A percentile compares a stretch with the other conserved stretches of the same genome.
Conservation (phyloP, 1,284 basidiomycete genomes). For the Neolentinus lepideus region DNA sequence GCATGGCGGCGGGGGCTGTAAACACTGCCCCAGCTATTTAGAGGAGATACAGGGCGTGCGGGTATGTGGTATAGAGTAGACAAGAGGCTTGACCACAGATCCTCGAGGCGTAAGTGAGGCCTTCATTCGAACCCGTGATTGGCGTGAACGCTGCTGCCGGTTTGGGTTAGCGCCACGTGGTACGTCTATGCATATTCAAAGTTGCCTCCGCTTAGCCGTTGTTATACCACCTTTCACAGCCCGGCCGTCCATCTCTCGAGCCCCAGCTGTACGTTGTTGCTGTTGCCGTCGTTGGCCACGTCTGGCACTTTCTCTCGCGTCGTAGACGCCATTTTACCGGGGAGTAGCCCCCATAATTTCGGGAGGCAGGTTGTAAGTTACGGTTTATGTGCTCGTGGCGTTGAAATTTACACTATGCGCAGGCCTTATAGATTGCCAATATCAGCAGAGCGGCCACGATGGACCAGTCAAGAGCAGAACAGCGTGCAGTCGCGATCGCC, state of each 20-base stretch:
- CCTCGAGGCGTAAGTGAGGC: neutral
- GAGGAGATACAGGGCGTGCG: neutral
- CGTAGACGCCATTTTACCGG: neutral
- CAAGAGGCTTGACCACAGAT: neutral
- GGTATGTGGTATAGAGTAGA: neutral
- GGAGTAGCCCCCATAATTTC: neutral
- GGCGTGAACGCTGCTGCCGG: neutral
- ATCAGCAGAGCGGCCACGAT: constrained; percentile 20
- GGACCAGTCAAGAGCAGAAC: constrained; percentile 47
- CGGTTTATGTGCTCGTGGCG: neutral
- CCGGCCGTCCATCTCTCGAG: neutral
- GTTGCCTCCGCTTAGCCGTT: neutral
- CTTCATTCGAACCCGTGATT: neutral
- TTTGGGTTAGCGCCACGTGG: neutral
- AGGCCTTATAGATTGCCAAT: constrained; percentile 7
- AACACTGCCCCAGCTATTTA: neutral
- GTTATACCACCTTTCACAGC: neutral
- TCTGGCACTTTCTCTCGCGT: neutral
- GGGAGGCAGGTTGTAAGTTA: neutral
- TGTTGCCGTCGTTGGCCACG: neutral
- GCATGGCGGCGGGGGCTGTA: neutral
- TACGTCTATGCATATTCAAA: neutral
- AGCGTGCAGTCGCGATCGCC: constrained; percentile 79
- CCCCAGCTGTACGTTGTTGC: neutral
- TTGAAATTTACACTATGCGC: neutral